Evolutionary conservation across 805 yeast species (phyloP).

Genomic region (Clavispora asparagi): DNA sequence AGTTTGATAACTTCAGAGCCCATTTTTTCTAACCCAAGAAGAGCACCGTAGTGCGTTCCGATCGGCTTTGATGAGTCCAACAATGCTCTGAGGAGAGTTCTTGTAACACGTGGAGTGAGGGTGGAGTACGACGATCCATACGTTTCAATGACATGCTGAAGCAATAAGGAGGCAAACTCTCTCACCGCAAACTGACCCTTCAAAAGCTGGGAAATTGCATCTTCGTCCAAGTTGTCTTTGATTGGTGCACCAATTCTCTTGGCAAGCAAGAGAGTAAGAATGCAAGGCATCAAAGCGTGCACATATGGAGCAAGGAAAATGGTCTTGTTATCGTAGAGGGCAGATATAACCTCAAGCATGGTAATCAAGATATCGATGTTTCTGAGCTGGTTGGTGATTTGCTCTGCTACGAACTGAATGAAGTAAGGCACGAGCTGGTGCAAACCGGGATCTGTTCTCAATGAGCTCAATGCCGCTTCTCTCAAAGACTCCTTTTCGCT

Average conservation of each 20-base stretch:
- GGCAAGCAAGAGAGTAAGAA: constrained; percentile 82
- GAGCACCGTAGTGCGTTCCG: constrained; percentile 90
- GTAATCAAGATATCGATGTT: constrained; percentile 67
- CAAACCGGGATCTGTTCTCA: constrained; percentile 89
- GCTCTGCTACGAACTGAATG: constrained; percentile 94
- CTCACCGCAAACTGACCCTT: constrained; percentile 57
- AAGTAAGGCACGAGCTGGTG: constrained; percentile 96
- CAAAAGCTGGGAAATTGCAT: constrained; percentile 22
- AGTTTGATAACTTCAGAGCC: constrained; percentile 88
- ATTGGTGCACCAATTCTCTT: constrained; percentile 67
- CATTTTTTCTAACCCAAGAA: constrained; percentile 74
- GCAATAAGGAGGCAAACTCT: constrained; percentile 79
- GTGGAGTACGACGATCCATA: constrained; percentile 87
- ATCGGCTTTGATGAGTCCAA: constrained; percentile 76
- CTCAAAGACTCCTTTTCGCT: constrained; percentile 54
- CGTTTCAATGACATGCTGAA: constrained; percentile 69
- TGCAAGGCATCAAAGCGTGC: constrained; percentile 96
- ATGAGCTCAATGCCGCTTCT: constrained; percentile 77
- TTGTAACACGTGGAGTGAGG: constrained; percentile 85
- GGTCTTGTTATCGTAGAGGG: constrained; percentile 75
- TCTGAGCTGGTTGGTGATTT: constrained; percentile 80
- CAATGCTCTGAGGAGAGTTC: constrained; percentile 88
- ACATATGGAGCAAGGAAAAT: constrained; percentile 92
- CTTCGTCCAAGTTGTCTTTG: constrained; percentile 29
- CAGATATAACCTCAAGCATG: constrained; percentile 84